Evolutionary conservation across 495 filamentous ascomycete genomes (phyloP), one percentile per base, ranked within the genome.

Genomic region (Penicillium bialowiezense): DNA sequence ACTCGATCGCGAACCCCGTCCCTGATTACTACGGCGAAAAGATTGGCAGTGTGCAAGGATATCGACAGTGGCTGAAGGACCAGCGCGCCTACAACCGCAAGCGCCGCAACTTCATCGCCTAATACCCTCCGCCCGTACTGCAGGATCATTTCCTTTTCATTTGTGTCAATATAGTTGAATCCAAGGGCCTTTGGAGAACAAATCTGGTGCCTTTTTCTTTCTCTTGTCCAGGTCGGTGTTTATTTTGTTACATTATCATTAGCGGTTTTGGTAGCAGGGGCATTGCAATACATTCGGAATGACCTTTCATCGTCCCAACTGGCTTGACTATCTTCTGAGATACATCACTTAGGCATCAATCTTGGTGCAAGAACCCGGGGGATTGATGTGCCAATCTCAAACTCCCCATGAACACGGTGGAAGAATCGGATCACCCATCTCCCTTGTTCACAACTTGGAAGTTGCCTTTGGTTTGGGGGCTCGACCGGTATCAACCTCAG

Each of bases 31-130:
- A 80, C 43, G 77, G 93, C 41, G 93, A 98, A 77, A 97, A 96
- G 80, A 96, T 98, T 64, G 87, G 86, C 13, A 95, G 89, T 55
- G 89, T 98, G 31, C 80, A 82, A 48, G 91, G 87, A 41, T 98
- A 97, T 60, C 71, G 95, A 56, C 84, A 87, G 65, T 98, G 93
- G 93, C 70, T 98, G 63, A 96, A 92, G 76, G 93, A 98, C 65
- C 95, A 97, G 76, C 70, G 91, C 39, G 90, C 91, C n/a, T 98
- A 93, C 69, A 96, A 95, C 72, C 83, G 85, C 72, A 97, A 96
- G 80, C 84, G 88, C 60, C 79, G 81, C 41, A 84, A 72, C 54
- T 88, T 80, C 55, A 74, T 81, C 48, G 39, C 55, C 10, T 75
- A 65, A 56, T 37, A 13, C 32, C 2, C 6, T 40, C 17, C 39